Base-by-base conservation (phyloP, 2,329 filamentous ascomycete genomes). In the Fusarium coicis region DNA sequence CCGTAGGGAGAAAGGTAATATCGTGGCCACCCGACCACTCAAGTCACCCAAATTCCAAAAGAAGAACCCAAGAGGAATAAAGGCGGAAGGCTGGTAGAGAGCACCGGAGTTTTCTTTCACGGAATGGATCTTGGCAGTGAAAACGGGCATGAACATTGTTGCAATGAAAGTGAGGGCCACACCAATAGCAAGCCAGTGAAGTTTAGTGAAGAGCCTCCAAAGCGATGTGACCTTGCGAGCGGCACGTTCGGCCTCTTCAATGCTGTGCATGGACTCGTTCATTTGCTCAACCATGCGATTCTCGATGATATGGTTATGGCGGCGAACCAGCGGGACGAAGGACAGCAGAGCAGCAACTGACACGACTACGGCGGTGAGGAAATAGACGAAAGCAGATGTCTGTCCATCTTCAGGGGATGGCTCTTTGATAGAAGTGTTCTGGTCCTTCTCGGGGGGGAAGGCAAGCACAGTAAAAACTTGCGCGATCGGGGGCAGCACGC, bases 71-170 rank as follows among this genome's bases (percentile, higher is more conserved):
- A 98, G 87, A 0, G 96, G 95, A 65, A 98, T 95, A 81, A 98
- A 99, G 21, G 92, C 91, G 2, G 90, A 86, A 0, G 93, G 90
- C 58, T 90, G 89, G 73, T 97, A 89, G 21, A 97, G 83, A 21
- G 87, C 84, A 18, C 88, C 86, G 12, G 79, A 70, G 70, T 75
- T 79, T 66, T 78, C 76, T 30, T 78, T 76, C 16, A 88, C 84
- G 14, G 87, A 88, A 39, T 83, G 77, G 71, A 85, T 92, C 81
- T 92, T 90, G 64, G 87, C 84, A 0, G 96, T 98, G 82, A 97
- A 97, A 68, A 98, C 93, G 2, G 96, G 96, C 85, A 95, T 98
- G 80, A 96, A 91, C 96, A 99, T 98, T 55, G 95, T 95, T 61
- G 96, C 84, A 46, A 88, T 84, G 78, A 98, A 98, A 79, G 92